phyloP scores from a whole-genome alignment of 441 rosid genomes.

The Bruguiera hainesii region DNA sequence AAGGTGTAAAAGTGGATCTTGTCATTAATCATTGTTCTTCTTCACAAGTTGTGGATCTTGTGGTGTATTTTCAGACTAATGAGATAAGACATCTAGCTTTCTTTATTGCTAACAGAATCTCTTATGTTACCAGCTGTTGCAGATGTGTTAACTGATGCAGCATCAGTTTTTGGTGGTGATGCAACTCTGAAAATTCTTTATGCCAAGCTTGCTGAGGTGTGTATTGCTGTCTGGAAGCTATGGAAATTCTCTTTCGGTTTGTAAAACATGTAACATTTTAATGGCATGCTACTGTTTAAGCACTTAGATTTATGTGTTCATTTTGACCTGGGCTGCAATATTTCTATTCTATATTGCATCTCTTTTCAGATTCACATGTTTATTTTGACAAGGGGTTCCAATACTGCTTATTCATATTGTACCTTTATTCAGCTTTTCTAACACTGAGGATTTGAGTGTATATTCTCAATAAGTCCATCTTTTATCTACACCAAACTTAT shows the following conservation, averaged over 20 bases:
- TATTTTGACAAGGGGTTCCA: no score
- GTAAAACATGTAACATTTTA: background rate
- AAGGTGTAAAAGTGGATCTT: background rate
- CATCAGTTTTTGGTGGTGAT: slow-evolving; percentile 93
- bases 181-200: slow-evolving; percentile 80
- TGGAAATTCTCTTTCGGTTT: background rate
- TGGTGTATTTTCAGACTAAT: slow-evolving; percentile 17
- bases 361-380: no score
- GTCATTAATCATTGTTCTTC: background rate
- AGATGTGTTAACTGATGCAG: slow-evolving; percentile 93
- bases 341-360: no score
- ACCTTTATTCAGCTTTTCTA: background rate
- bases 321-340: background rate
- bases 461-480: background rate
- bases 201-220: slow-evolving; percentile 85
- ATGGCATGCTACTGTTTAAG: background rate
- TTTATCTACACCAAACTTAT: background rate
- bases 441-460: background rate
- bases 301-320: background rate
- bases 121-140: slow-evolving; percentile 81
- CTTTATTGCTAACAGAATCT: slow-evolving; percentile 38
- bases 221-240: slow-evolving; percentile 16
- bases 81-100: slow-evolving; percentile 15
- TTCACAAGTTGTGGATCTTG: background rate
- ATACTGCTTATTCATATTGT: no score